Conservation (phyloP, 2,329 filamentous ascomycete species). For the Colletotrichum scovillei region DNA sequence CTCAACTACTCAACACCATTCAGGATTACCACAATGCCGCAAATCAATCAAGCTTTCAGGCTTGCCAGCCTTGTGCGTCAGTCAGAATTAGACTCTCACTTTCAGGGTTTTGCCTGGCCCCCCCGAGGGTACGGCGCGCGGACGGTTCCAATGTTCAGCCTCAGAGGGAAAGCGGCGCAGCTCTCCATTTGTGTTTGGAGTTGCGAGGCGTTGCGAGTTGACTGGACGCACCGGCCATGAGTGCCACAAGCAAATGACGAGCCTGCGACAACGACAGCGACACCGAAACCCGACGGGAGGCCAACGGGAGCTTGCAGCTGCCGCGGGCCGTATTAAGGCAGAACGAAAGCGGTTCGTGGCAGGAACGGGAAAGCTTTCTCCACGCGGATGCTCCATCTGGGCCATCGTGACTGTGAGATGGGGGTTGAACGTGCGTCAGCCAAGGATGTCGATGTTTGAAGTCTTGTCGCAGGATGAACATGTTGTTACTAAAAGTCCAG, state of each 20-base stretch:
- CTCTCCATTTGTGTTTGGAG: not conserved
- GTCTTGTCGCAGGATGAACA: constrained; percentile 33
- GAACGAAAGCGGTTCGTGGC: not conserved
- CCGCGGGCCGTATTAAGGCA: not conserved
- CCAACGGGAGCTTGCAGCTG: not conserved
- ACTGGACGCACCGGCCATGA: constrained; percentile 17
- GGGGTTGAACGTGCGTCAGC: constrained; percentile 25
- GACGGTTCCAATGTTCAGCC: not conserved
- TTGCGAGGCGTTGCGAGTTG: constrained; percentile 9
- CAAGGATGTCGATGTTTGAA: constrained; percentile 32
- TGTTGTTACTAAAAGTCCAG: not conserved
- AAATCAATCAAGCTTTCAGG: constrained; percentile 24
- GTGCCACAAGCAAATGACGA: constrained; percentile 24
- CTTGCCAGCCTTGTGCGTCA: constrained; percentile 1
- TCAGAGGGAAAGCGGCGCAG: not conserved
- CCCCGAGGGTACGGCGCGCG: not conserved
- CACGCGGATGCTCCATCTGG: constrained; percentile 5
- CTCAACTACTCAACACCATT: not conserved
- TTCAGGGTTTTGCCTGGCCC: not conserved
- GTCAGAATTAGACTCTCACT: not conserved
- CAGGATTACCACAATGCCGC: not conserved
- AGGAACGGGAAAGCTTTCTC: constrained; percentile 5
- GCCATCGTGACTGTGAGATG: not conserved
- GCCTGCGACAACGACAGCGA: not conserved
- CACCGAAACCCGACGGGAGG: not conserved